These are phyloP conservation scores for Trametes cubensis DNA, from an alignment of 768 basidiomycete species.

Conservation along the genomic window DNA sequence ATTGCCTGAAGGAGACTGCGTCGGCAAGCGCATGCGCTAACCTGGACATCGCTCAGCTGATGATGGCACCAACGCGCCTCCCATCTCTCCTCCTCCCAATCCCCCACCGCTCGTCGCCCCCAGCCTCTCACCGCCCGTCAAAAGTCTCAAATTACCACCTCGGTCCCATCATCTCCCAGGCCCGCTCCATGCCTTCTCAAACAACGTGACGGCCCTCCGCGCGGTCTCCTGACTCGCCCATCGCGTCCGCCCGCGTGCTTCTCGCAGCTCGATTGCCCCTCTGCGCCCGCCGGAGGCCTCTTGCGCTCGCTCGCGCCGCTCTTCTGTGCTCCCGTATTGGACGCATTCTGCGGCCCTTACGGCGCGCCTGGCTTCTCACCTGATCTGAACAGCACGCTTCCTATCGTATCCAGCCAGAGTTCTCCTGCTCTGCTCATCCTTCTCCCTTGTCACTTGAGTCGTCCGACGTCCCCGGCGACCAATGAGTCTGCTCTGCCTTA, in stretches of 20 bases:
- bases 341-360: background rate
- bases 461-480: too few species aligned
- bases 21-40: background rate
- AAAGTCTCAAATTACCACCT: background rate
- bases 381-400: background rate
- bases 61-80: background rate
- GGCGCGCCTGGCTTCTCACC: background rate
- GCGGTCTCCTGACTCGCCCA: constrained; percentile 12
- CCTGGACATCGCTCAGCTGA: constrained; percentile 5
- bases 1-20: background rate
- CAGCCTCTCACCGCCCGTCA: constrained; percentile 2
- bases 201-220: background rate
- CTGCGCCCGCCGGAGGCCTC: background rate
- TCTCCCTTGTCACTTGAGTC: background rate
- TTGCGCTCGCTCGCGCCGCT: background rate
- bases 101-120: background rate
- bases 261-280: background rate
- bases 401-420: background rate
- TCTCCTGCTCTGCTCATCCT: background rate
- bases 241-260: background rate
- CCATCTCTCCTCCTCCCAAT: background rate
- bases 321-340: background rate
- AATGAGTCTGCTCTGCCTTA: too few species aligned
- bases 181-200: background rate
- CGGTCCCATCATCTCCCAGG: constrained; percentile 1